Conservation (phyloP, 495 filamentous ascomycete genomes). For the Aspergillus nidulans region DNA sequence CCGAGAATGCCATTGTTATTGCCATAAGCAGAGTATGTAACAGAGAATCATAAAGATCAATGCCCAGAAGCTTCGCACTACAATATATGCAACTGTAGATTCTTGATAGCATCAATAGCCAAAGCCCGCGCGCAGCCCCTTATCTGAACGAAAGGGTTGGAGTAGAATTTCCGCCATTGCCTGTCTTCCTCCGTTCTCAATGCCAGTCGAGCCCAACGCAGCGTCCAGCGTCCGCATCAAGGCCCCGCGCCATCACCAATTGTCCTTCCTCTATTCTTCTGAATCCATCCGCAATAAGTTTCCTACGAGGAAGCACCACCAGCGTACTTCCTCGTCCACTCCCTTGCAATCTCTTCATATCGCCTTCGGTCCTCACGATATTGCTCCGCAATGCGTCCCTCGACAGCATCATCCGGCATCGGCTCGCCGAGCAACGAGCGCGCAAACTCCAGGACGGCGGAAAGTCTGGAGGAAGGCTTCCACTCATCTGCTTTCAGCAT, state of each 20-base stretch:
- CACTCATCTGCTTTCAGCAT: constrained; percentile 86
- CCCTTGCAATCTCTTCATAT: constrained; percentile 78
- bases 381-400: constrained; percentile 80
- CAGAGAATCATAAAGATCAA: background rate
- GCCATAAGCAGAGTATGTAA: background rate
- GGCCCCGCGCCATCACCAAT: background rate
- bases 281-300: background rate
- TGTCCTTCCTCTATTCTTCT: background rate
- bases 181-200: background rate
- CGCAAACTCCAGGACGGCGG: constrained; percentile 73
- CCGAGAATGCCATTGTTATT: constrained; percentile 2
- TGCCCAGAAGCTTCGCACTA: background rate
- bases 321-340: constrained; percentile 76
- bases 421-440: constrained; percentile 77
- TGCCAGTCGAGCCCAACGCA: background rate
- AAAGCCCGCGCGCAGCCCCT: background rate
- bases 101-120: background rate
- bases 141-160: background rate
- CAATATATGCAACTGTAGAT: background rate
- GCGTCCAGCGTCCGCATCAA: constrained; percentile 12
- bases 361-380: constrained; percentile 65
- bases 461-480: constrained; percentile 84
- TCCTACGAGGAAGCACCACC: constrained; percentile 23
- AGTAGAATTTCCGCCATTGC: background rate
- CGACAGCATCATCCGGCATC: constrained; percentile 91